Evolutionary conservation across 805 yeast genomes (phyloP), one percentile per base, ranked within the genome.

Genomic region (Starmerella floris): DNA sequence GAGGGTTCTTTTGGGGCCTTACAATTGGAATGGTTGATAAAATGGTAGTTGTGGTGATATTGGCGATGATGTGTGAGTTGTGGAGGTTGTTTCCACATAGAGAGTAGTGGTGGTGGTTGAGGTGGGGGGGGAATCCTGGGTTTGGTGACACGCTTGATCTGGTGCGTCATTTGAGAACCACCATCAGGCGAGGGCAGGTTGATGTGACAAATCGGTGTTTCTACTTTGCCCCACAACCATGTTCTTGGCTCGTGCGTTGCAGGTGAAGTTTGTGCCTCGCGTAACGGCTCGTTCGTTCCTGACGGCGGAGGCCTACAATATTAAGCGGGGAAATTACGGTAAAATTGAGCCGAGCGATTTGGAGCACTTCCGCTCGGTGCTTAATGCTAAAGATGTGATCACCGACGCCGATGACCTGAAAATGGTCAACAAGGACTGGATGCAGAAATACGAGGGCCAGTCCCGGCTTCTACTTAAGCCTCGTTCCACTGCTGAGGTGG

Each of bases 361-460:
- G 8, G 67, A 60, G 0, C 68, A 60, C 51, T 91, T 88, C 67
- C 64, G 66, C 46, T 56, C 73, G 0, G 64, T 87, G 10, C 63
- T 91, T 52, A 40, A 40, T 20, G 30, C 45, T 5, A 46, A 43
- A 17, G 56, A 50, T 16, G 53, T 55, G 16, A 33, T 79, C 40
- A 72, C 76, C 15, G 77, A 74, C 47, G 59, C 61, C 11, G 79
- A 76, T 33, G 91, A 81, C 53, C 65, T 87, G 33, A 68, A 71
- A 16, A 74, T 72, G 46, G 83, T 64, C 67, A 87, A 87, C 56
- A 85, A 79, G 58, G 96, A 87, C 61, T 81, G 91, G 83, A 87
- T 84, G 95, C 73, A 83, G 58, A 87, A 87, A 61, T 87, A 85
- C 63, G 70, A 73, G 49, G 96, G 96, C 23, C 85, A 83, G 59